Conservation (phyloP, 345 rosid genomes). For the Eucalyptus camaldulensis region DNA sequence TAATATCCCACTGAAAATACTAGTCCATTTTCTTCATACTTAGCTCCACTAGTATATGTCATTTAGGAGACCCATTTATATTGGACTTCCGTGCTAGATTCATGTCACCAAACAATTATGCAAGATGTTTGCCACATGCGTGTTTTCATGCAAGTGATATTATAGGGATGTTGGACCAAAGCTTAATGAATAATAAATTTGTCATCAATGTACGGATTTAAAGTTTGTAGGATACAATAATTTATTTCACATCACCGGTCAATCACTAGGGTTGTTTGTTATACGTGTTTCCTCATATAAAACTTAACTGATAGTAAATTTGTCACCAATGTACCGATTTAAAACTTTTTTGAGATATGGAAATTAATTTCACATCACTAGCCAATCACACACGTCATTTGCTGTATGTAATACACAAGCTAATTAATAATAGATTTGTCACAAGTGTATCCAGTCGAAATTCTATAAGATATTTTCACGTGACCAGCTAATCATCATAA, state of each 20-base stretch:
- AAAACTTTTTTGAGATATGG: too few relatives aligned
- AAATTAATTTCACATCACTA: too few relatives aligned
- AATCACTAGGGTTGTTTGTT: background rate
- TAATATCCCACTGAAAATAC: fast-evolving
- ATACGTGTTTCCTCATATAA: too few relatives aligned
- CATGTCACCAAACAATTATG: background rate
- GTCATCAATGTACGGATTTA: fast-evolving
- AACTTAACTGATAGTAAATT: too few relatives aligned
- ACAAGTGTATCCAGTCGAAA: fast-evolving
- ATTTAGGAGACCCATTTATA: background rate
- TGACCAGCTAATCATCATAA: fast-evolving
- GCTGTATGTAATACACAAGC: too few relatives aligned
- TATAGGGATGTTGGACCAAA: background rate
- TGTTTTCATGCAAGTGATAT: background rate
- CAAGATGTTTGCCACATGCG: background rate
- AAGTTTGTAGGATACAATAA: too few relatives aligned
- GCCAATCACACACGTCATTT: too few relatives aligned
- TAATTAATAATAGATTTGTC: background rate
- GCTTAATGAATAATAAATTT: background rate
- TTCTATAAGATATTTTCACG: too few relatives aligned
- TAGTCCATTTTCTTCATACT: background rate
- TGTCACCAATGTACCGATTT: fast-evolving
- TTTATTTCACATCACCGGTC: too few relatives aligned
- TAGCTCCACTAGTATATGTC: background rate
- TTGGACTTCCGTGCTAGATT: background rate